phyloP scores from a whole-genome alignment of 306 rosid species.

The Calophaca sinica region DNA sequence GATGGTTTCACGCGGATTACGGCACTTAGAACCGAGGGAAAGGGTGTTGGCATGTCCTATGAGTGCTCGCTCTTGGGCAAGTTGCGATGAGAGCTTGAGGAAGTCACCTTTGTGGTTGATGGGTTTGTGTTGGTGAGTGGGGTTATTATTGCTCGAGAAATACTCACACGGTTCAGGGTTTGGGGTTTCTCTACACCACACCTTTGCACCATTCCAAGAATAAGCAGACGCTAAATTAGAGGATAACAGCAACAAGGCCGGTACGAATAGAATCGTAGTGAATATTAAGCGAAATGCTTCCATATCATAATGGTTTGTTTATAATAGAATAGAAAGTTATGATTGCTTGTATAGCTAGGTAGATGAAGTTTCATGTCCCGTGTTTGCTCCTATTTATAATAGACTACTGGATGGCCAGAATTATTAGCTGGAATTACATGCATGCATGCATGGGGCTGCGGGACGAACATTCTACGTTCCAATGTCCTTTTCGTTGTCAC shows the following conservation, averaged over 20 bases:
- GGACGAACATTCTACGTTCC: too few relatives aligned
- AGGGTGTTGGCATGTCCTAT: slow-evolving; percentile 46
- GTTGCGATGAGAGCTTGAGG: slow-evolving; percentile 53
- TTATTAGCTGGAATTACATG: too few relatives aligned
- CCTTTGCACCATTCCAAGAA: slow-evolving; percentile 44
- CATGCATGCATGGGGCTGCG: too few relatives aligned
- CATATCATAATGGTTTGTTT: background rate
- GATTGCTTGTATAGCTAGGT: too few relatives aligned
- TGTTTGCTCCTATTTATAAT: too few relatives aligned
- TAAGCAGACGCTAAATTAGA: slow-evolving; percentile 2
- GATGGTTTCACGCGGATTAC: slow-evolving; percentile 47
- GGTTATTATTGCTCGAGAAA: slow-evolving; percentile 44
- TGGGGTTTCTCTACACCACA: slow-evolving; percentile 74
- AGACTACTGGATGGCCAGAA: too few relatives aligned
- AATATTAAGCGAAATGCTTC: background rate
- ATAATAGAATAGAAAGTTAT: too few relatives aligned
- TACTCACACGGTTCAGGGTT: slow-evolving; percentile 66
- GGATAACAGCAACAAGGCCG: background rate
- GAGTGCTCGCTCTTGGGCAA: slow-evolving; percentile 59
- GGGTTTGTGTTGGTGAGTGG: background rate
- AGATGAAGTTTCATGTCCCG: too few relatives aligned
- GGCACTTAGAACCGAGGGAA: slow-evolving; percentile 52
- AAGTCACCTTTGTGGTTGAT: slow-evolving; percentile 61
- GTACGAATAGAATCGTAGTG: background rate
- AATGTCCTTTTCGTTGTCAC: too few relatives aligned